Evolutionary conservation across 2,329 filamentous ascomycete species (phyloP).

Genomic region (Aspergillus brasiliensis): DNA sequence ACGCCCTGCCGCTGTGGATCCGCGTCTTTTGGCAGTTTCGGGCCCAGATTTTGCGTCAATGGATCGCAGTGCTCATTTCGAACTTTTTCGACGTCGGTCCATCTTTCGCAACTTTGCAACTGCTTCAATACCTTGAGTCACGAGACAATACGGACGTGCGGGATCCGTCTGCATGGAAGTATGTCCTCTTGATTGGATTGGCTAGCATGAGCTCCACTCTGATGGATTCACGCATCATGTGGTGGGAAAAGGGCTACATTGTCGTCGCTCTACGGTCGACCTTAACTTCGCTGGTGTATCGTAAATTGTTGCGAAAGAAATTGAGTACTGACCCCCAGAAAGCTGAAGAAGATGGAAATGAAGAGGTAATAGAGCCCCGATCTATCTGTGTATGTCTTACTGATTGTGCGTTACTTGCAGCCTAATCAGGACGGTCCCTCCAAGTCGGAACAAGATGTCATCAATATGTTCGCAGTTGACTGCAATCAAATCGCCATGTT

Average conservation of each 20-base stretch:
- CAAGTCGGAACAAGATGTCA: neutral
- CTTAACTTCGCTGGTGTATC: neutral
- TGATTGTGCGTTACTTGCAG: neutral
- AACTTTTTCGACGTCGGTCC: neutral
- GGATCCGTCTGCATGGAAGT: neutral
- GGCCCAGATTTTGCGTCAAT: neutral
- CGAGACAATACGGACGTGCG: neutral
- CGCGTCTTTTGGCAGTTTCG: neutral
- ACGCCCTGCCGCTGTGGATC: neutral
- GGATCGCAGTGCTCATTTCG: neutral
- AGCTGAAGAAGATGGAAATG: neutral
- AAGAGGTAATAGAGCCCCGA: neutral
- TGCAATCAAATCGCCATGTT: neutral
- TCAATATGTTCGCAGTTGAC: neutral
- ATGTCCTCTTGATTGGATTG: neutral
- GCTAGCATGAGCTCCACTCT: neutral
- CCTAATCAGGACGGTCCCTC: neutral
- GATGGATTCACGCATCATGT: neutral
- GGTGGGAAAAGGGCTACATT: neutral
- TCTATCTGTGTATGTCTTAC: neutral
- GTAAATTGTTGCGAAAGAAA: neutral
- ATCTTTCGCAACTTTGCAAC: neutral
- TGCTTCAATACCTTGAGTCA: neutral
- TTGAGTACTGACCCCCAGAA: neutral
- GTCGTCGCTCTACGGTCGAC: neutral